These are phyloP conservation scores for Onygenales sp. DNA, from an alignment of 2,329 filamentous ascomycete genomes.

Conservation along the genomic window DNA sequence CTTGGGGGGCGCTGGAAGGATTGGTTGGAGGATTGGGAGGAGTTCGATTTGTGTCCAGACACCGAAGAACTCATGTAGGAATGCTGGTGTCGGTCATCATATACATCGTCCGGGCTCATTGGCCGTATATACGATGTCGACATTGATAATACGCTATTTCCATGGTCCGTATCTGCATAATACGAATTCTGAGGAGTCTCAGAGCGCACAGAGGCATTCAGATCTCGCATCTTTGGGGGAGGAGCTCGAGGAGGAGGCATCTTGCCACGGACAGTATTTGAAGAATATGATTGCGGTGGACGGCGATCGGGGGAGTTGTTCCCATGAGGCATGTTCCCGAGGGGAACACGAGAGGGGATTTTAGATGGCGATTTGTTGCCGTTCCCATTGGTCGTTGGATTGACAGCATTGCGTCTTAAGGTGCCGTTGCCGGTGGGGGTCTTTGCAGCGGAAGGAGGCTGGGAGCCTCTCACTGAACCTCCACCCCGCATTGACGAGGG, in stretches of 20 bases:
- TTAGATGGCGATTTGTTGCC: slow-evolving; percentile 37
- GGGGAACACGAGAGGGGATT: slow-evolving; percentile 38
- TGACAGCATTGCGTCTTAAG: slow-evolving; percentile 28
- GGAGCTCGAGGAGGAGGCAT: slow-evolving; percentile 54
- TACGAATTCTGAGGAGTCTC: slow-evolving; percentile 19
- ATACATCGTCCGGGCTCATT: slow-evolving; percentile 69
- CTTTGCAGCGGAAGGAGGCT: slow-evolving; percentile 36
- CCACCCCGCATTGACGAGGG: slow-evolving; percentile 23
- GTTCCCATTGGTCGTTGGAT: background rate
- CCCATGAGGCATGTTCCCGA: slow-evolving; percentile 38
- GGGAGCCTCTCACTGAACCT: slow-evolving; percentile 30
- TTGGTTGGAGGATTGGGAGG: slow-evolving; percentile 34
- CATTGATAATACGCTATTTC: slow-evolving; percentile 36
- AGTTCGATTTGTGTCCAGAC: slow-evolving; percentile 33
- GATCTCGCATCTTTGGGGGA: slow-evolving; percentile 86
- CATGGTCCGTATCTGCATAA: slow-evolving; percentile 37
- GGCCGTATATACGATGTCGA: slow-evolving; percentile 44
- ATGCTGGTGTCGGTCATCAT: slow-evolving; percentile 55
- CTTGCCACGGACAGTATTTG: slow-evolving; percentile 37
- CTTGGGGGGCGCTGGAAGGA: slow-evolving; percentile 17
- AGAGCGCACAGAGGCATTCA: slow-evolving; percentile 48
- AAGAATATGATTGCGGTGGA: slow-evolving; percentile 30
- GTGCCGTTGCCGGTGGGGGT: slow-evolving; percentile 35
- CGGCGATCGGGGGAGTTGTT: slow-evolving; percentile 75
- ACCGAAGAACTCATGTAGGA: slow-evolving; percentile 38